A percentile compares a stretch with the other conserved stretches of the same genome.
Evolutionary conservation across 2,329 filamentous ascomycete species (phyloP).

Genomic region (Domatiomyces catenatus): DNA sequence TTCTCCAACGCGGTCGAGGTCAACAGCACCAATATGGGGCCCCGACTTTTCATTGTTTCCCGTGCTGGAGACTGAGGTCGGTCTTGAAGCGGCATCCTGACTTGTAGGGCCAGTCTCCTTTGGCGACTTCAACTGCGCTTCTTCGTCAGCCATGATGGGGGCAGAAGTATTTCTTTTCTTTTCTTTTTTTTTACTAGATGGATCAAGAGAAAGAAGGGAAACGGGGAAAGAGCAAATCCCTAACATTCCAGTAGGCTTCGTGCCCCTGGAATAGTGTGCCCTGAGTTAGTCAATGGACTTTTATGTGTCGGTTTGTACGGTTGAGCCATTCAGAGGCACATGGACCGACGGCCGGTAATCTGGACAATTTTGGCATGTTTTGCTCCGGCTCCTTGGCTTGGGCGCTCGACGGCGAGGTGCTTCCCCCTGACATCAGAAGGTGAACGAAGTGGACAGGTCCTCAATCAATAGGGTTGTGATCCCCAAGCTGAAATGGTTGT

Average conservation of each 20-base stretch:
- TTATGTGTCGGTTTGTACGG: not conserved
- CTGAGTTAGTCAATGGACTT: not conserved
- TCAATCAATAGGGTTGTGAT: no score
- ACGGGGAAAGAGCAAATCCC: not conserved
- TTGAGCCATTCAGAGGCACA: not conserved
- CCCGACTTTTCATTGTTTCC: conserved; percentile 4
- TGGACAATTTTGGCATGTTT: not conserved
- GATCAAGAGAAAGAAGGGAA: not conserved
- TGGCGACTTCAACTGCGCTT: not conserved
- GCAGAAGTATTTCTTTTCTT: no score
- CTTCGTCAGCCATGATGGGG: not conserved
- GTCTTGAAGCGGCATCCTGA: conserved; percentile 1
- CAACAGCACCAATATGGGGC: conserved; percentile 4
- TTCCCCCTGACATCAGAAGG: not conserved
- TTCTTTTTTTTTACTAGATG: not conserved
- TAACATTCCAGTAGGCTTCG: not conserved
- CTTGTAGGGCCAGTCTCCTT: not conserved
- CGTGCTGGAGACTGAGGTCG: conserved; percentile 9
- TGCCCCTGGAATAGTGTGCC: not conserved
- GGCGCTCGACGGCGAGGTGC: not conserved
- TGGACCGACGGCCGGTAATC: not conserved
- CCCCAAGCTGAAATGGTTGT: not conserved
- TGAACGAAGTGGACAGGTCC: no score
- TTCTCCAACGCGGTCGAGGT: conserved; percentile 17
- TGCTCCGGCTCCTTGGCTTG: not conserved